Conservation (phyloP, 2,329 filamentous ascomycete genomes). For the Truncatella angustata region DNA sequence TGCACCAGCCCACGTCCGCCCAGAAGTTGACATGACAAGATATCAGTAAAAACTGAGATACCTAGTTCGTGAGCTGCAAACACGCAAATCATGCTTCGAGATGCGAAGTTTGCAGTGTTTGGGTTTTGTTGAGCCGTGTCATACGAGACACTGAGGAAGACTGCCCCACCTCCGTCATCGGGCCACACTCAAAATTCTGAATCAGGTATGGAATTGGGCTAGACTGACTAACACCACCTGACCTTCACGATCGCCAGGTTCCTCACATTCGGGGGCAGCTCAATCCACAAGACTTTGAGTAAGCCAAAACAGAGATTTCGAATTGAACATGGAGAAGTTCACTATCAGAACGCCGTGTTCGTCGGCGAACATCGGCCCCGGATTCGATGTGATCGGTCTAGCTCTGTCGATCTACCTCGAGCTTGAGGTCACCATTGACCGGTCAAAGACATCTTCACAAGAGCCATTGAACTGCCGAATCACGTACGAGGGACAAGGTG, state of each 20-base stretch:
- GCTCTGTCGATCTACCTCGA: constrained; percentile 93
- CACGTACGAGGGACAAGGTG: constrained; percentile 83
- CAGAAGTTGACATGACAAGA: too few relatives aligned
- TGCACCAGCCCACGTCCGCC: too few relatives aligned
- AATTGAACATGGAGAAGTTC: constrained; percentile 54
- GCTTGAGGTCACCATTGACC: constrained; percentile 75
- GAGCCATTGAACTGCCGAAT: constrained; percentile 80
- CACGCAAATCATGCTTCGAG: too few relatives aligned
- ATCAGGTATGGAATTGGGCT: background rate
- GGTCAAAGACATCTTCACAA: constrained; percentile 49
- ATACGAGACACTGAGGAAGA: background rate
- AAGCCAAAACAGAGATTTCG: background rate
- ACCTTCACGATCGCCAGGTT: background rate
- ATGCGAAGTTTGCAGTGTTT: background rate
- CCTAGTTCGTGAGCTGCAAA: too few relatives aligned
- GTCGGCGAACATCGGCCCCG: constrained; percentile 95
- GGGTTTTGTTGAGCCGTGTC: background rate
- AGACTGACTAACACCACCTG: background rate
- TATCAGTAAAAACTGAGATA: too few relatives aligned
- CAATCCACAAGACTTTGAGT: background rate
- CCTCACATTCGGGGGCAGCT: background rate
- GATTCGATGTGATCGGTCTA: constrained; percentile 96
- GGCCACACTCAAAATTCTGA: constrained; percentile 5
- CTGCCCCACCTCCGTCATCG: constrained; percentile 10
- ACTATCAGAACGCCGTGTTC: constrained; percentile 84